These are phyloP conservation scores for Fragilaria radians DNA, from an alignment of 108 stramenopile species.

Conservation along the genomic window DNA sequence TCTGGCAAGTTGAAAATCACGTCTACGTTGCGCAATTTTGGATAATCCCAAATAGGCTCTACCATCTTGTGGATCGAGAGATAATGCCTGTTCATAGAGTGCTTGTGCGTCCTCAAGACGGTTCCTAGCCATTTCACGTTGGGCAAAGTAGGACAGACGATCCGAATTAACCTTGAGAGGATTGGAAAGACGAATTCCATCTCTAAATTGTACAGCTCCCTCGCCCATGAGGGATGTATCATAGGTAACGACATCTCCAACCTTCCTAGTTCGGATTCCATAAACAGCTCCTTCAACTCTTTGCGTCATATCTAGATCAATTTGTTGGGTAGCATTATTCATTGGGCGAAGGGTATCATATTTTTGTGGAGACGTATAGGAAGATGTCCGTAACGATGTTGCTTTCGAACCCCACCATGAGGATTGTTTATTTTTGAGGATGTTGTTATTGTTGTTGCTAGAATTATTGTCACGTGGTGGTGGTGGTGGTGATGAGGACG, in stretches of 20 bases:
- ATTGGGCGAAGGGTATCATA: background rate
- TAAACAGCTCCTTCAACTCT: slow-evolving; percentile 75
- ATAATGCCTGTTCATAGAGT: slow-evolving; percentile 41
- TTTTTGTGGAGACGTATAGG: background rate
- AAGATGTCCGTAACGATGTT: background rate
- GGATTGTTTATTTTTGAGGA: background rate
- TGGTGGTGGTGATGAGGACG: slow-evolving; percentile 22
- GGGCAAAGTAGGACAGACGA: slow-evolving; percentile 61
- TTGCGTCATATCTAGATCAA: slow-evolving; percentile 57
- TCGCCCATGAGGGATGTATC: slow-evolving; percentile 68
- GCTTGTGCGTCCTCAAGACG: slow-evolving; percentile 62
- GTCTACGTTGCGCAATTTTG: slow-evolving; percentile 63
- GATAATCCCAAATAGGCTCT: slow-evolving; percentile 79
- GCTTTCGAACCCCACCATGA: background rate
- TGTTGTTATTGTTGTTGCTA: background rate
- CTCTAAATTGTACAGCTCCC: slow-evolving; percentile 72
- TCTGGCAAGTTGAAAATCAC: slow-evolving; percentile 62
- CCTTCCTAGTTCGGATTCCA: slow-evolving; percentile 44
- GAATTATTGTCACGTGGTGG: slow-evolving; percentile 14
- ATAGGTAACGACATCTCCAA: slow-evolving; percentile 40
- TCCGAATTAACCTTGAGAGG: slow-evolving; percentile 69
- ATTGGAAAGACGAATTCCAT: slow-evolving; percentile 59
- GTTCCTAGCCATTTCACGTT: slow-evolving; percentile 53
- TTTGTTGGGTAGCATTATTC: background rate
- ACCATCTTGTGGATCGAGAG: slow-evolving; percentile 72